These are phyloP conservation scores for Rehmannia glutinosa DNA, from an alignment of 257 asterid genomes.

Conservation along the genomic window DNA sequence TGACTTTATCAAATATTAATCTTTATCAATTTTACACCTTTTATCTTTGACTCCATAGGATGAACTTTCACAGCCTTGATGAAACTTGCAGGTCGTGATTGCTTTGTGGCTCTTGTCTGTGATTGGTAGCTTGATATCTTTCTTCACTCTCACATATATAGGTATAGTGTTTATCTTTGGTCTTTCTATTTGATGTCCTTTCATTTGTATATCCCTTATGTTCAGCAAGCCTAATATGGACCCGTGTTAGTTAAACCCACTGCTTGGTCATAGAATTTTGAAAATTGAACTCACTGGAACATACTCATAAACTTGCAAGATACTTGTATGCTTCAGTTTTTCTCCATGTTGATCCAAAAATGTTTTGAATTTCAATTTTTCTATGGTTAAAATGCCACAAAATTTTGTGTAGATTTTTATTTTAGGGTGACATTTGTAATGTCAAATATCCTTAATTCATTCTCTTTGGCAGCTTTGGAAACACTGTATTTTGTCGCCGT, in stretches of 20 bases:
- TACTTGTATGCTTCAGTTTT: not conserved
- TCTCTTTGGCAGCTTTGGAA: too few relatives aligned
- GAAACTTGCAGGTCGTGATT: conserved; percentile 83
- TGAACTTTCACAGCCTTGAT: conserved; percentile 17
- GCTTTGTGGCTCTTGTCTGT: conserved; percentile 89
- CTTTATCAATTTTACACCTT: not conserved
- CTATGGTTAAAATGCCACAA: not conserved
- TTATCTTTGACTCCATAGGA: not conserved
- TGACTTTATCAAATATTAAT: not conserved
- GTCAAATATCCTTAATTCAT: too few relatives aligned
- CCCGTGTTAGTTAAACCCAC: not conserved
- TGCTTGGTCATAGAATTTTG: not conserved
- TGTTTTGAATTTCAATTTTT: not conserved
- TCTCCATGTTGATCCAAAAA: not conserved
- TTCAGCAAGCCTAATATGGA: not conserved
- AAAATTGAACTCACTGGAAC: not conserved
- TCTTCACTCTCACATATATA: conserved; percentile 74
- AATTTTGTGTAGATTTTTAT: not conserved
- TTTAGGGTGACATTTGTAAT: too few relatives aligned
- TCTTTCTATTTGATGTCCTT: not conserved
- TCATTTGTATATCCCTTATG: not conserved
- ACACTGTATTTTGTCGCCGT: too few relatives aligned
- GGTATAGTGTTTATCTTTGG: conserved; percentile 41
- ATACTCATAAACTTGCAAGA: not conserved
- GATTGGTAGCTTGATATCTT: conserved; percentile 78